Base-by-base conservation (phyloP, 305 asterid genomes). In the Rubia tinctorum region DNA sequence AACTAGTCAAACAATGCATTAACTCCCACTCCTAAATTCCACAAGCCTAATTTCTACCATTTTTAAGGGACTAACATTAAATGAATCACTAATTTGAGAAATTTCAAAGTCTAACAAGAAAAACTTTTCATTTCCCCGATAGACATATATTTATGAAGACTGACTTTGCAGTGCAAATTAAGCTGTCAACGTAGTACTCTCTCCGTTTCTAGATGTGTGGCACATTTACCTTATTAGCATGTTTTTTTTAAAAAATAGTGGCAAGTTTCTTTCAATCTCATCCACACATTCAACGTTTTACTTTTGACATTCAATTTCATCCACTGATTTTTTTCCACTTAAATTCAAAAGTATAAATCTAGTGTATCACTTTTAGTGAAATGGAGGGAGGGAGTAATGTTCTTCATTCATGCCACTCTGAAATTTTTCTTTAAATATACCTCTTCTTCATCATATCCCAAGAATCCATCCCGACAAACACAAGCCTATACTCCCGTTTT, bases 161-260 rank as follows among this genome's bases (percentile, higher is more conserved):
- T 73, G 81, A 51, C 77, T 65, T 69, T n/a, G 82, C 71, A 75
- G 69, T 74, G 59, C 72, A 49, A 73, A 17, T 63, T 17, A 53
- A 53, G 59, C 59, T 53, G 59, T 17, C 73, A 63, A 53, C 37
- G 68, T 68, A 75, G 78, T 44, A 76, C 71, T 5, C 8, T n/a
- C n/a, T n/a, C n/a, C n/a, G n/a, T n/a, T n/a, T n/a, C n/a, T n/a
- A n/a, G n/a, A n/a, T n/a, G n/a, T n/a, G n/a, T n/a, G n/a, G n/a
- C n/a, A n/a, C n/a, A n/a, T n/a, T n/a, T n/a, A n/a, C n/a, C n/a
- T n/a, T n/a, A n/a, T n/a, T n/a, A n/a, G n/a, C n/a, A n/a, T n/a
- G n/a, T n/a, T n/a, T n/a, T n/a, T n/a, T n/a, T n/a, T n/a, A n/a
- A n/a, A n/a, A n/a, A n/a, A n/a, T n/a, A n/a, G n/a, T n/a, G n/a